Evolutionary conservation across 2,329 filamentous ascomycete genomes (phyloP).

Genomic region (Colletotrichum sp.): DNA sequence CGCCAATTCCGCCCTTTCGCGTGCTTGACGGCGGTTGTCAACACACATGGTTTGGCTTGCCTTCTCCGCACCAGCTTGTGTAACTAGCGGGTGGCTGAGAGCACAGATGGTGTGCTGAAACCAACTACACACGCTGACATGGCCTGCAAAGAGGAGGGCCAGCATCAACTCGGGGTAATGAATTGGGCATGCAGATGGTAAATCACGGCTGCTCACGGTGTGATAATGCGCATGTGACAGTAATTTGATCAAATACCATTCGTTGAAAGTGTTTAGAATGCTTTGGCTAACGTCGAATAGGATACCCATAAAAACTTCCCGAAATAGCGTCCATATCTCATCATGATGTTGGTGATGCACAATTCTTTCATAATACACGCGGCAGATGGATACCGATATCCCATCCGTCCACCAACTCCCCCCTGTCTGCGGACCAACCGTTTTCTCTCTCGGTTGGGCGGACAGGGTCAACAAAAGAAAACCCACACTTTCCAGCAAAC

Average conservation of each 20-base stretch:
- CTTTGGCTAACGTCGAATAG: conserved; percentile 13
- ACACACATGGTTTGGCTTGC: neutral
- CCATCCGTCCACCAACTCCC: conserved; percentile 7
- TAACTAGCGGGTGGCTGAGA: neutral
- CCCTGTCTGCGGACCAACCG: neutral
- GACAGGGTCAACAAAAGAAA: conserved; percentile 2
- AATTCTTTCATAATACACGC: conserved; percentile 18
- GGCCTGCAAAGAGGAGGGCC: neutral
- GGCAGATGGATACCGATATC: conserved; percentile 5
- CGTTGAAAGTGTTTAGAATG: neutral
- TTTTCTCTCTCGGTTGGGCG: neutral
- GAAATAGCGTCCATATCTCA: conserved; percentile 17
- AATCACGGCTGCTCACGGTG: neutral
- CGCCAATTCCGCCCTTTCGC: neutral
- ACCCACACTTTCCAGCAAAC: conserved; percentile 7
- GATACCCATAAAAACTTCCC: conserved; percentile 2
- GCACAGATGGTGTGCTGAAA: conserved; percentile 6
- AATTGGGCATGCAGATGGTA: neutral
- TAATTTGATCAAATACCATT: neutral
- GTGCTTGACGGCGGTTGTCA: conserved; percentile 4
- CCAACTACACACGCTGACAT: neutral
- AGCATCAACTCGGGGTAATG: neutral
- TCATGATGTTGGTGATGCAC: conserved; percentile 16
- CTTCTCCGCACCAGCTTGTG: neutral
- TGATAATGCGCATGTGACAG: neutral